Percentiles rank a stretch among this genome's conserved stretches.
Conservation (phyloP, 2,329 filamentous ascomycete genomes). For the Neopestalotiopsis sp. region DNA sequence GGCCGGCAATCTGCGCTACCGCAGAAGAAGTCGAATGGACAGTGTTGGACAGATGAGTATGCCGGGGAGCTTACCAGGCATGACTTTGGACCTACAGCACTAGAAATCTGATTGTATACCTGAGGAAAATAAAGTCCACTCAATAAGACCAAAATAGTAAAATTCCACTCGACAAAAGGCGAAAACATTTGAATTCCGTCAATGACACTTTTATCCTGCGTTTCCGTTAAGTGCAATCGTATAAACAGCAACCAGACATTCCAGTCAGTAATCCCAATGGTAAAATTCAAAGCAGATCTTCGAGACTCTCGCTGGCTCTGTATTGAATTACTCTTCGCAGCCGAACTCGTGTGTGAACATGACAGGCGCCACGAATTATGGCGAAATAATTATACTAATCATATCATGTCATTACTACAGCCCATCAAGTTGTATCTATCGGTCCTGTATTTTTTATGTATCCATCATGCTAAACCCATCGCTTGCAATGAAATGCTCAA, state of each 20-base stretch:
- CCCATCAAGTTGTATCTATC: not conserved
- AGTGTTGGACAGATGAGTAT: constrained; percentile 45
- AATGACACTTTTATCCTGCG: no score
- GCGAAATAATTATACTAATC: no score
- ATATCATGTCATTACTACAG: not conserved
- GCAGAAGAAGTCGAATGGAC: constrained; percentile 42
- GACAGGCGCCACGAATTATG: not conserved
- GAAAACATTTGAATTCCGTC: no score
- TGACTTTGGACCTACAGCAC: constrained; percentile 65
- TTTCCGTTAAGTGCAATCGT: no score
- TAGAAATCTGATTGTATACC: constrained; percentile 28
- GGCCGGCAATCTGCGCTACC: constrained; percentile 42
- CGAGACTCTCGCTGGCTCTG: not conserved
- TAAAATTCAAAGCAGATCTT: no score
- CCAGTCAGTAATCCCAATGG: no score
- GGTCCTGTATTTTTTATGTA: not conserved
- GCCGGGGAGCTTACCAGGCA: constrained; percentile 52
- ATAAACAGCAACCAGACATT: no score
- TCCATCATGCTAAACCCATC: not conserved
- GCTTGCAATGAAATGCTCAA: constrained; percentile 34
- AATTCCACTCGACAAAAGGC: not conserved
- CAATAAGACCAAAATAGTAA: constrained; percentile 1
- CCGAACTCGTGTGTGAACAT: not conserved
- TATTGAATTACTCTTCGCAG: not conserved
- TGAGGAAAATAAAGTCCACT: not conserved